Conservation (phyloP, 179 eudicot species). For the Kewa caespitosa region DNA sequence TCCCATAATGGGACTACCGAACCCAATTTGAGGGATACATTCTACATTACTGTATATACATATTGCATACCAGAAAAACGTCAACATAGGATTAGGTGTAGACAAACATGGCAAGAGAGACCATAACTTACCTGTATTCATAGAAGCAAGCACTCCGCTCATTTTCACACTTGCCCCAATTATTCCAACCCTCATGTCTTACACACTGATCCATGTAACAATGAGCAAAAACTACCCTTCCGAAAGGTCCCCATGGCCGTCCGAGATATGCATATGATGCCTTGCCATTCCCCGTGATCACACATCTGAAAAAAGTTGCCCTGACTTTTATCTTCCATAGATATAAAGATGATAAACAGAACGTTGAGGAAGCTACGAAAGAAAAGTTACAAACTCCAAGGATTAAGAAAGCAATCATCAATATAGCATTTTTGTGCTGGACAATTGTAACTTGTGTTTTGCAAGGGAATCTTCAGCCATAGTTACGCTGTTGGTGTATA, state of each 20-base stretch:
- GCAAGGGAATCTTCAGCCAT: background rate
- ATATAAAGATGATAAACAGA: too few species aligned
- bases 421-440: background rate
- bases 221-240: slow-evolving; percentile 79
- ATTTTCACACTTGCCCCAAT: slow-evolving; percentile 91
- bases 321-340: background rate
- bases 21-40: background rate
- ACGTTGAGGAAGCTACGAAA: too few species aligned
- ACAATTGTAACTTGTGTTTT: background rate
- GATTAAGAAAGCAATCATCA: background rate
- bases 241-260: slow-evolving; percentile 97
- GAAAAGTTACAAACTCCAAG: background rate
- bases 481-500: background rate
- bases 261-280: slow-evolving; percentile 71
- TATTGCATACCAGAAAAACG: background rate
- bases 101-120: background rate
- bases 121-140: slow-evolving; percentile 69
- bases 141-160: slow-evolving; percentile 97
- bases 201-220: slow-evolving; percentile 78
- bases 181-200: slow-evolving; percentile 78
- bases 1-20: too few species aligned
- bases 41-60: background rate
- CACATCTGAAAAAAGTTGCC: slow-evolving; percentile 54
- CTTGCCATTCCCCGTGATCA: slow-evolving; percentile 83
- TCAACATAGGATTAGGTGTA: background rate